A percentile compares a stretch with the other conserved stretches of the same genome.
Conservation (phyloP, 306 rosid genomes). For the Prunus salicina region DNA sequence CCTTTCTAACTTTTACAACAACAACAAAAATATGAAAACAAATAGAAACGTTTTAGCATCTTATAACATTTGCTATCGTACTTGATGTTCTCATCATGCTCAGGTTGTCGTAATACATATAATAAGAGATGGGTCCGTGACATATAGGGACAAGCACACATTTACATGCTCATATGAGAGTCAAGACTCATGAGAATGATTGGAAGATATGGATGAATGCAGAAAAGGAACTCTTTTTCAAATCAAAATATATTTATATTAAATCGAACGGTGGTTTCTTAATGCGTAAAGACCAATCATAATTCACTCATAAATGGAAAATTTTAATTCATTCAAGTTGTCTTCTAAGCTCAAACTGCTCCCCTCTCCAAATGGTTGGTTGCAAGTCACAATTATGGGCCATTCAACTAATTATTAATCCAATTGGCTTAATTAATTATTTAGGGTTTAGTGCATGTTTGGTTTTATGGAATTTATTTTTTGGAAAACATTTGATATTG, state of each 20-base stretch:
- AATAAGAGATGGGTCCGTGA: conserved; percentile 20
- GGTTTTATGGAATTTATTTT: neutral
- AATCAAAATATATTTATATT: neutral
- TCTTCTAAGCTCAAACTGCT: conserved; percentile 29
- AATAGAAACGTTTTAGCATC: neutral
- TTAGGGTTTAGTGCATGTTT: conserved; percentile 2
- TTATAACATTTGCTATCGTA: neutral
- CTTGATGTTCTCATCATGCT: neutral
- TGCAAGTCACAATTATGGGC: conserved; percentile 13
- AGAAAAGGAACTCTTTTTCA: neutral
- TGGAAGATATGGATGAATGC: conserved; percentile 14
- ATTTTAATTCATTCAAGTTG: conserved; percentile 3
- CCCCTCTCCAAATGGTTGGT: conserved; percentile 10
- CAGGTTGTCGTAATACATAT: neutral
- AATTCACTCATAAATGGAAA: neutral
- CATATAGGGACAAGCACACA: neutral
- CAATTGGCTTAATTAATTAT: neutral
- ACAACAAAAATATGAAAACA: neutral
- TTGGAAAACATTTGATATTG: neutral
- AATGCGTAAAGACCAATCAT: conserved; percentile 7
- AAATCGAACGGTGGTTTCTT: neutral
- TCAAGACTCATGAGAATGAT: conserved; percentile 10
- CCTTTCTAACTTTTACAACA: too few species aligned
- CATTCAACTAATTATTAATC: neutral
- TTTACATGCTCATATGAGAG: neutral